Percentiles rank a stretch among this genome's conserved stretches.
Evolutionary conservation across 257 asterid genomes (phyloP).

Genomic region (Buddleja alternifolia): DNA sequence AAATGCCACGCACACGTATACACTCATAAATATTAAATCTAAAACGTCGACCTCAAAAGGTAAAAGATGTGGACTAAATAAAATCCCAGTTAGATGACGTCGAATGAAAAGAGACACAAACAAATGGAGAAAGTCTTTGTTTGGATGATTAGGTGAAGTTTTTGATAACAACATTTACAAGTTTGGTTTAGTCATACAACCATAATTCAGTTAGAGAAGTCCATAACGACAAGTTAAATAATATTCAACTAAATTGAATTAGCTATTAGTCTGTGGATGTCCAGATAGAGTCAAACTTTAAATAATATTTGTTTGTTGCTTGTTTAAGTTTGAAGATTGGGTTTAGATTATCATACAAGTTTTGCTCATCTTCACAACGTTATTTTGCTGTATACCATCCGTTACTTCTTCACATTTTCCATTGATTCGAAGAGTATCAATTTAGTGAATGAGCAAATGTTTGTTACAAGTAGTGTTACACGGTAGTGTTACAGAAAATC

Average conservation of each 20-base stretch:
- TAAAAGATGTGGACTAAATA: neutral
- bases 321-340: no score
- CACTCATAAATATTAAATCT: no score
- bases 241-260: slow-evolving; percentile 21
- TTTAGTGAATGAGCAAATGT: no score
- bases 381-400: no score
- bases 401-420: no score
- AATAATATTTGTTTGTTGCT: neutral
- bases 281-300: slow-evolving; percentile 11
- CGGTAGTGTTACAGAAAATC: no score
- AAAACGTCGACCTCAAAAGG: no score
- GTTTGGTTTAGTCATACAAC: slow-evolving; percentile 4
- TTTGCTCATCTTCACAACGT: no score
- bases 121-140: slow-evolving; percentile 2
- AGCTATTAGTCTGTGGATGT: slow-evolving; percentile 26
- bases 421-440: no score
- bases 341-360: no score
- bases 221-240: slow-evolving; percentile 24
- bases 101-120: neutral
- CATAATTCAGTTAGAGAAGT: slow-evolving; percentile 27
- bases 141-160: slow-evolving; percentile 29
- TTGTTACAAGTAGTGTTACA: no score
- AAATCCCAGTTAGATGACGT: neutral
- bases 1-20: no score
- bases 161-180: neutral